These are phyloP conservation scores for Platanthera zijinensis DNA, from an alignment of 106 monocot species.

Conservation along the genomic window DNA sequence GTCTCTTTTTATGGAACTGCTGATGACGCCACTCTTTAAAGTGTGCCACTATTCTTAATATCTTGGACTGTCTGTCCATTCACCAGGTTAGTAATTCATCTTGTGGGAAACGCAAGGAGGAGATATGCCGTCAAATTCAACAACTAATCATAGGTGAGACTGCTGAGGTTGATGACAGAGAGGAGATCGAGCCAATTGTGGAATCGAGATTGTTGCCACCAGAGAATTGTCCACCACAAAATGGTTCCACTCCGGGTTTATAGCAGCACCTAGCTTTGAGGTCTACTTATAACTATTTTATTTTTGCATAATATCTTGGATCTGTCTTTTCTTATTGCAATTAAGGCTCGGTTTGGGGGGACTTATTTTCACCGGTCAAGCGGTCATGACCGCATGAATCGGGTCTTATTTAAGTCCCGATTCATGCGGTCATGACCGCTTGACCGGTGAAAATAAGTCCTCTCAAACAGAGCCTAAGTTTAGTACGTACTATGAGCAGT, in stretches of 20 bases:
- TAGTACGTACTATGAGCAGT: neutral
- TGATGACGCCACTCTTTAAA: neutral
- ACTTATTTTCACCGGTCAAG: too few relatives aligned
- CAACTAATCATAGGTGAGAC: conserved; percentile 21
- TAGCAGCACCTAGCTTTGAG: neutral
- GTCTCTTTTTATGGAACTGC: too few relatives aligned
- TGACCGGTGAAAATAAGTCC: too few relatives aligned
- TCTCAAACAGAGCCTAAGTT: too few relatives aligned
- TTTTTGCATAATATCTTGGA: neutral
- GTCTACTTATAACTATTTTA: neutral
- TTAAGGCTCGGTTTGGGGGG: too few relatives aligned
- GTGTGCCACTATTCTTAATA: neutral
- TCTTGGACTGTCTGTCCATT: conserved; percentile 1
- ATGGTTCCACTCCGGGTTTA: neutral
- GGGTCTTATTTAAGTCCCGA: too few relatives aligned
- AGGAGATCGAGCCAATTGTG: conserved; percentile 10
- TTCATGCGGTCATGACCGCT: too few relatives aligned
- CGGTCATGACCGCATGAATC: too few relatives aligned
- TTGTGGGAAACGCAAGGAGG: conserved; percentile 31
- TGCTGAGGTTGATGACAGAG: conserved; percentile 3
- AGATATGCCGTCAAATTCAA: conserved; percentile 27
- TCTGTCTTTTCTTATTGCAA: neutral
- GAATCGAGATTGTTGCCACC: conserved; percentile 9
- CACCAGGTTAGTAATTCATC: conserved; percentile 18
- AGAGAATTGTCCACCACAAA: neutral